Conservation (phyloP, 176 grass and related monocot species). For the Calamus simplicifolius region DNA sequence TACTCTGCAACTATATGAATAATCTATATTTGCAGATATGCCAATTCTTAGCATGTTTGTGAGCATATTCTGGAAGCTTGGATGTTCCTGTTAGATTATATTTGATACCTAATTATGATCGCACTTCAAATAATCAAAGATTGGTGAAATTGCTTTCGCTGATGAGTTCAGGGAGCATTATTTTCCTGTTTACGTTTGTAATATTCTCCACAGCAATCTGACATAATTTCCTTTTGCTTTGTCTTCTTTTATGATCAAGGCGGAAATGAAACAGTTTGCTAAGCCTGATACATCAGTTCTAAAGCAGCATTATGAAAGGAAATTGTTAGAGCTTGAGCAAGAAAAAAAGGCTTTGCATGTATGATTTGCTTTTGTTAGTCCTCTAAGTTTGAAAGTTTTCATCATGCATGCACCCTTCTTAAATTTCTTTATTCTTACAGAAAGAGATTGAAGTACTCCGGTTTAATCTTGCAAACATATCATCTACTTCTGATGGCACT, state of each 20-base stretch:
- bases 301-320: constrained; percentile 91
- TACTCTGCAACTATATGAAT: no score
- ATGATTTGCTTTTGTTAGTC: constrained; percentile 5
- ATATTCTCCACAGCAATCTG: not conserved
- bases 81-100: no score
- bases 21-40: no score
- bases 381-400: not conserved
- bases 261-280: constrained; percentile 93
- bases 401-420: no score
- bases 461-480: constrained; percentile 51
- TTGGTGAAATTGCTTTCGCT: no score
- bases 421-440: constrained; percentile 33
- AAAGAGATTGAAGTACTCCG: constrained; percentile 93
- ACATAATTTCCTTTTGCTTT: not conserved
- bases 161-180: no score
- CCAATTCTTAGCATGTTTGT: no score
- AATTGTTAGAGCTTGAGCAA: constrained; percentile 74
- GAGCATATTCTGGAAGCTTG: no score
- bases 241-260: constrained; percentile 33
- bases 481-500: constrained; percentile 49
- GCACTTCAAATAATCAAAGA: no score
- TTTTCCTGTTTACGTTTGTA: no score
- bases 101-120: no score
- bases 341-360: constrained; percentile 84
- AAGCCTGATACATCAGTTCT: constrained; percentile 63